Conservation (phyloP, 2,329 filamentous ascomycete species). For the Colletotrichum scovillei region DNA sequence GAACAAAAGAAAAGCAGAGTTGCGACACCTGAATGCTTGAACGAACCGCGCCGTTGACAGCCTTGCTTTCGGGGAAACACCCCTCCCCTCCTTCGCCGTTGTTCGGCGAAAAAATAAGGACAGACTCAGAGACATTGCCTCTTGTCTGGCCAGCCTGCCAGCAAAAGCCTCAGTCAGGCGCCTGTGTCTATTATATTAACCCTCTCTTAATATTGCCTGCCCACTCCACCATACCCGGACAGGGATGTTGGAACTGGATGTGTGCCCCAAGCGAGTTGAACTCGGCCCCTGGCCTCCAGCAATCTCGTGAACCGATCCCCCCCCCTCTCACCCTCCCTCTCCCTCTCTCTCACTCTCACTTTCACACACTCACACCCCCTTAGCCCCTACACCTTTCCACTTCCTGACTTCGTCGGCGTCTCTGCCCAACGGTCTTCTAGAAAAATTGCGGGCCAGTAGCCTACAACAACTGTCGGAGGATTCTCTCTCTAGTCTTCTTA, state of each 20-base stretch:
- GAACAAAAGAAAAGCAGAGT: constrained; percentile 10
- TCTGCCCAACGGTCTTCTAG: constrained; percentile 60
- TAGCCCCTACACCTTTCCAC: constrained; percentile 51
- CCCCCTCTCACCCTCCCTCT: constrained; percentile 38
- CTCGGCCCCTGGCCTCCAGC: constrained; percentile 47
- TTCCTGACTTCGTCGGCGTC: constrained; percentile 50
- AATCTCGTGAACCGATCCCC: constrained; percentile 61
- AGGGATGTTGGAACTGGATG: constrained; percentile 33
- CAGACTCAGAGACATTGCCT: constrained; percentile 22
- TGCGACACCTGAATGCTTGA: constrained; percentile 25
- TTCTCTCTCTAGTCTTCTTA: constrained; percentile 57
- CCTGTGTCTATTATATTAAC: constrained; percentile 37
- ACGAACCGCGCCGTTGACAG: constrained; percentile 26
- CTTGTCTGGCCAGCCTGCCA: constrained; percentile 25
- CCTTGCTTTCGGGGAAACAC: constrained; percentile 18
- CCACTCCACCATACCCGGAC: constrained; percentile 32
- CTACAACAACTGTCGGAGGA: constrained; percentile 55
- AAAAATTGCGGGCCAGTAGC: constrained; percentile 55
- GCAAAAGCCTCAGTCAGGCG: constrained; percentile 36
- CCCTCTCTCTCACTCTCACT: constrained; percentile 44
- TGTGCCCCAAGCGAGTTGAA: constrained; percentile 48
- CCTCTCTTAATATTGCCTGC: constrained; percentile 34
- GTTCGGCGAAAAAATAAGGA: not conserved
- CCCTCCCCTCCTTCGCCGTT: constrained; percentile 13
- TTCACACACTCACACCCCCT: constrained; percentile 38